Base-by-base conservation (phyloP, 2,329 filamentous ascomycete genomes). In the Beauveria sp. region DNA sequence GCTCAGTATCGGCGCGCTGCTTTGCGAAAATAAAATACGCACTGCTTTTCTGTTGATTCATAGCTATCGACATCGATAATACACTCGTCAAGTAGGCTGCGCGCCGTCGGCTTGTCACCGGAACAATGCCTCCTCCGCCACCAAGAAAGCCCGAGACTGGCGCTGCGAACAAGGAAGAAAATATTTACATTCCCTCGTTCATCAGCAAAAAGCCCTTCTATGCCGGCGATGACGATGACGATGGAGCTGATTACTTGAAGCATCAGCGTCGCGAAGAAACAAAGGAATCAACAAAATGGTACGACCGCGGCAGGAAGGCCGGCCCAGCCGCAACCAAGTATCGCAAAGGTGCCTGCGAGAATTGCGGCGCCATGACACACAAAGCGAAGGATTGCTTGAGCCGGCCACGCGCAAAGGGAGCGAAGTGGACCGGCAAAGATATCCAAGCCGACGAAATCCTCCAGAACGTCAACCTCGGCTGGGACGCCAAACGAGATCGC, bases 161-260 rank as follows among this genome's bases (percentile, higher is more conserved):
- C 52, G 73, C 75, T 10, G 75, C 76, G 5, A 84, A 82, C 60
- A 96, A 96, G 73, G 92, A 96, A 75, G 91, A 94, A 75, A 99
- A 99, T 82, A 87, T 97, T 74, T 99, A 99, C 80, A 99, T 99
- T 70, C 94, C 94, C 6, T 87, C 90, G 59, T 99, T 97, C 81
- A 99, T 99, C 77, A 92, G 92, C 68, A 97, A 96, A 75, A 92
- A 96, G 67, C 94, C 94, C 5, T 99, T 99, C 77, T 99, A 97
- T 75, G 87, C 96, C 59, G 86, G 84, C 69, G 86, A 90, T 68
- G 90, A 92, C 71, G 87, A 88, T 66, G 85, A 88, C 63, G 85
- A 88, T 63, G 83, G 89, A 63, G 84, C 84, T 71, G 92, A 97
- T 70, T 99, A 97, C 73, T 90, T 99, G 66, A 91, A 96, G 76